Evolutionary conservation across 805 yeast species (phyloP).

Genomic region (Candida odintsovae): DNA sequence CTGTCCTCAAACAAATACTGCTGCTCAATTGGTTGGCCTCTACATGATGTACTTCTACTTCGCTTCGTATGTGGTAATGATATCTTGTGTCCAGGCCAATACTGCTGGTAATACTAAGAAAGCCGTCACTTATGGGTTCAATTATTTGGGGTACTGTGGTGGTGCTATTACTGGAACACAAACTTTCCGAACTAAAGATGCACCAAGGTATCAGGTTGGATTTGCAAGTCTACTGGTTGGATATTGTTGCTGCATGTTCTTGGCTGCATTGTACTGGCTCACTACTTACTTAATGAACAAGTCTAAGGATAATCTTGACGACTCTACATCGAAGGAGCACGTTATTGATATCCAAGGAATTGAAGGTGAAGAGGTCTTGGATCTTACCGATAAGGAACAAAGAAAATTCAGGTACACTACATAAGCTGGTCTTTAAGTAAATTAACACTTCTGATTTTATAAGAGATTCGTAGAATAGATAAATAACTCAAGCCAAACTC

Average conservation of each 20-base stretch:
- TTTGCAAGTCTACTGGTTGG: slow-evolving; percentile 39
- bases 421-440: slow-evolving; percentile 5
- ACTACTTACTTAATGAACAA: slow-evolving; percentile 30
- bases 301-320: slow-evolving; percentile 15
- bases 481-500: slow-evolving; percentile 29
- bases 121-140: slow-evolving; percentile 30
- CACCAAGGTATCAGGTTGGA: slow-evolving; percentile 38
- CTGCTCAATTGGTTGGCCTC: slow-evolving; percentile 24
- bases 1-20: slow-evolving; percentile 20
- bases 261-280: slow-evolving; percentile 30
- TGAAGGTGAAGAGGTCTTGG: slow-evolving; percentile 32
- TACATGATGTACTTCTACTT: slow-evolving; percentile 30
- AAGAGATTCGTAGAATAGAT: too few relatives aligned
- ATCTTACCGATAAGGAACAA: slow-evolving; percentile 34
- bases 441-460: too few relatives aligned
- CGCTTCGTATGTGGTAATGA: slow-evolving; percentile 27
- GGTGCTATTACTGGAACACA: slow-evolving; percentile 45
- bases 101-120: slow-evolving; percentile 44
- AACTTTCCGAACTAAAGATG: slow-evolving; percentile 36
- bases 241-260: slow-evolving; percentile 32
- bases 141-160: slow-evolving; percentile 34
- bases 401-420: slow-evolving; percentile 29
- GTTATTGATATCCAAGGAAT: slow-evolving; percentile 20
- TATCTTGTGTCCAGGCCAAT: slow-evolving; percentile 33
- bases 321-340: not conserved